These are phyloP conservation scores for Inga leiocalycina DNA, from an alignment of 306 rosid species.

Conservation along the genomic window DNA sequence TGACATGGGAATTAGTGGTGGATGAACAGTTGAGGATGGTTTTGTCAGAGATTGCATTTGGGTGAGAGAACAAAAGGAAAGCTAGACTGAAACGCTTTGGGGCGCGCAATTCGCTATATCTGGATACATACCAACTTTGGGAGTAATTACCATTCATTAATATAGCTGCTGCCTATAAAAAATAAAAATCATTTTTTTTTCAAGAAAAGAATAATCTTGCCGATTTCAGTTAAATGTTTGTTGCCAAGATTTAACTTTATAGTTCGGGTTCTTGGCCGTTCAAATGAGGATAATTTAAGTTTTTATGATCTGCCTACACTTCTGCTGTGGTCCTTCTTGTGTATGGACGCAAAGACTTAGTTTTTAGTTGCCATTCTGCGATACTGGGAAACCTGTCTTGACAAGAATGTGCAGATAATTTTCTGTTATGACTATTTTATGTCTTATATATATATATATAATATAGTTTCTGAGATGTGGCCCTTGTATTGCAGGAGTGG, in stretches of 20 bases:
- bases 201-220: neutral
- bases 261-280: neutral
- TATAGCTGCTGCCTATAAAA: neutral
- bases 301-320: neutral
- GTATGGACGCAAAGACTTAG: neutral
- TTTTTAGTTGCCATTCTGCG: neutral
- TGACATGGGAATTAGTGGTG: conserved; percentile 8
- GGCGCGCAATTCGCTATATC: neutral
- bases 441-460: neutral
- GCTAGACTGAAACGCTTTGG: neutral
- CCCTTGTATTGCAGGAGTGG: conserved; percentile 67
- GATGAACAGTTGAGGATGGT: neutral
- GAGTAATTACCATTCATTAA: conserved; percentile 3
- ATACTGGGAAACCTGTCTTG: neutral
- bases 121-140: neutral
- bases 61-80: neutral
- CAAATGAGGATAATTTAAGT: neutral
- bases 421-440: neutral
- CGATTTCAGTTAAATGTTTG: neutral
- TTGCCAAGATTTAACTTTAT: neutral
- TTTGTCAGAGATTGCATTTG: conserved; percentile 11
- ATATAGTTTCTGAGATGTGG: neutral
- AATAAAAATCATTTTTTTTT: neutral
- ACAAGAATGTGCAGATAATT: neutral
- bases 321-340: neutral